Base-by-base conservation (phyloP, 1,139 yeast species). In the Kodamaea sp. region DNA sequence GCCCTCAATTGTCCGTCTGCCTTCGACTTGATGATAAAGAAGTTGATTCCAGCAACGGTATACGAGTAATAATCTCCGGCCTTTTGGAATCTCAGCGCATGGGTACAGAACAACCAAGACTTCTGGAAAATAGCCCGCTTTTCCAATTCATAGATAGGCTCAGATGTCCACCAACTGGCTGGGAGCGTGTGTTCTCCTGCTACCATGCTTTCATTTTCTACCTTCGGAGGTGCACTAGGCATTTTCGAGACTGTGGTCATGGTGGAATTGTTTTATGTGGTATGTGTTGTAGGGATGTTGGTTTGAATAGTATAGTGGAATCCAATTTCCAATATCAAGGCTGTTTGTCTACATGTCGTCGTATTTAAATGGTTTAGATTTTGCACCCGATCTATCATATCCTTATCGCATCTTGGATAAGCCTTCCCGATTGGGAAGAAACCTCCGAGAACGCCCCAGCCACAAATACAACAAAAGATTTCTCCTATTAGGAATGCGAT, bases 131-230 rank as follows among this genome's bases (percentile, higher is more conserved):
- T 66, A 9, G 82, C 67, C 45, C 80, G 62, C 48, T 73, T 76
- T 47, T 78, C 83, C 41, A 76, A 61, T 27, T 77, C 82, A 50
- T 71, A 73, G 29, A 78, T 71, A 40, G 73, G 71, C 35, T 73
- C 76, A 6, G 80, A 73, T 10, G 76, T 73, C 81, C 82, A 78
- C 83, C 83, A 78, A 24, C 80, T 73, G 4, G 83, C 80, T 16
- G 83, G 83, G 31, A 78, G 63, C 0, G 83, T 78, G 54, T 77
- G 82, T 48, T 73, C 75, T 18, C 79, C 78, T 2, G 71, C 66
- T 20, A 66, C 46, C 34, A 59, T 50, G 23, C 47, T 50, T 21
- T 51, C 59, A 9, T 37, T 41, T 18, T 40, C 44, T 15, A 53
- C 60, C 9, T 45, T 43, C 9, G 67, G 63, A 11, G 64, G 62